Evolutionary conservation across 768 basidiomycete genomes (phyloP).

Genomic region (Asterophora parasitica): DNA sequence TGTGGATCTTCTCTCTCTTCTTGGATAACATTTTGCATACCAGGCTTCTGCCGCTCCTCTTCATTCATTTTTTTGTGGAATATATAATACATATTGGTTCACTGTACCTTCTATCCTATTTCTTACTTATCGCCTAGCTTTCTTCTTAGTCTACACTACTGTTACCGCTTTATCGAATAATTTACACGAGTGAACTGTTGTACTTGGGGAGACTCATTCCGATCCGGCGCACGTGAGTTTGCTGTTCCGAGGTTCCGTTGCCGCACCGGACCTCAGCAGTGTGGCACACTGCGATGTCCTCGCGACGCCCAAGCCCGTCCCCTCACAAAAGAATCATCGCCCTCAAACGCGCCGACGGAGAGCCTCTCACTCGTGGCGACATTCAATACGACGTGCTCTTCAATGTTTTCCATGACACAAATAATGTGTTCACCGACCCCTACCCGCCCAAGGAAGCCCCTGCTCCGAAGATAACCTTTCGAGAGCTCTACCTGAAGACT

Average conservation of each 20-base stretch:
- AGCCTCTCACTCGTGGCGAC: constrained; percentile 62
- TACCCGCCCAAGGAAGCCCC: constrained; percentile 20
- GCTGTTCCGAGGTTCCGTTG: background rate
- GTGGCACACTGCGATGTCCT: constrained; percentile 18
- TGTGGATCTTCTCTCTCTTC: background rate
- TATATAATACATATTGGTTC: constrained; percentile 6
- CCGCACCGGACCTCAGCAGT: background rate
- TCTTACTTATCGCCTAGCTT: constrained; percentile 8
- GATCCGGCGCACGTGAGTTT: background rate
- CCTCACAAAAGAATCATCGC: constrained; percentile 36
- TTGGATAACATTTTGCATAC: constrained; percentile 13
- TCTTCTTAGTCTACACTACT: constrained; percentile 15
- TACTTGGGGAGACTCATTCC: background rate
- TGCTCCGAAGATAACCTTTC: constrained; percentile 45
- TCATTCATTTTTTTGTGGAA: constrained; percentile 4
- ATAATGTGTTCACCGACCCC: constrained; percentile 50
- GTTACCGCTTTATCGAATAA: constrained; percentile 12
- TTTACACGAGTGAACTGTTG: constrained; percentile 7
- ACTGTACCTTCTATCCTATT: constrained; percentile 19
- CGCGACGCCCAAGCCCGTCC: constrained; percentile 37
- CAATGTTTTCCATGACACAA: constrained; percentile 67
- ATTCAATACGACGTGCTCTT: constrained; percentile 78
- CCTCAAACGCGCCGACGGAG: constrained; percentile 56
- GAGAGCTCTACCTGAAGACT: constrained; percentile 51
- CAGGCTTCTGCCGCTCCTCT: constrained; percentile 7